These are phyloP conservation scores for Posidonia oceanica DNA, from an alignment of 116 monocot genomes.

Conservation along the genomic window DNA sequence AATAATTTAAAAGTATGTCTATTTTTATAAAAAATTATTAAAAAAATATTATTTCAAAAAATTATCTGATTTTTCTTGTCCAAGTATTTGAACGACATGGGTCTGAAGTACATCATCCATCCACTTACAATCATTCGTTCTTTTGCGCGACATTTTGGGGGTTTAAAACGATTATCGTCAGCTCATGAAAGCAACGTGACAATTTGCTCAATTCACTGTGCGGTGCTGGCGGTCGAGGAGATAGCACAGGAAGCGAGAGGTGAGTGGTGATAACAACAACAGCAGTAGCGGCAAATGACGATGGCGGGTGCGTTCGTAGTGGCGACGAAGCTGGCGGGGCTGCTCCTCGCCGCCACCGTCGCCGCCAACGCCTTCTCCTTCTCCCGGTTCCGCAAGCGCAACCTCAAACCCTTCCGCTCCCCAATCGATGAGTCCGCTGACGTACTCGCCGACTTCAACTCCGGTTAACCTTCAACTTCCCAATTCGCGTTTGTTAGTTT, in stretches of 20 bases:
- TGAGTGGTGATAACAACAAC: neutral
- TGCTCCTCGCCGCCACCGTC: slow-evolving; percentile 27
- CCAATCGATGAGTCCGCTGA: slow-evolving; percentile 70
- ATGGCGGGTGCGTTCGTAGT: slow-evolving; percentile 18
- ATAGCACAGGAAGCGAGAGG: neutral
- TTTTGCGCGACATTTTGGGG: too few relatives aligned
- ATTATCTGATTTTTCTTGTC: too few relatives aligned
- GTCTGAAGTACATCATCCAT: too few relatives aligned
- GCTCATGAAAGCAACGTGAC: neutral
- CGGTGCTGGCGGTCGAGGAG: too few relatives aligned
- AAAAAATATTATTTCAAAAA: too few relatives aligned
- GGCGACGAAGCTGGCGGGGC: slow-evolving; percentile 66
- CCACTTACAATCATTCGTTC: too few relatives aligned
- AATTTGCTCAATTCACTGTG: too few relatives aligned
- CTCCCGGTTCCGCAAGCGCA: slow-evolving; percentile 43
- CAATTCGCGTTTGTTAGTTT: too few relatives aligned
- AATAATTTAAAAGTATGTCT: too few relatives aligned
- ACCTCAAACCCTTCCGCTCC: slow-evolving; percentile 44
- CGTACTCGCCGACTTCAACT: slow-evolving; percentile 54
- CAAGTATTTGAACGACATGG: too few relatives aligned
- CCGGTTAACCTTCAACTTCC: neutral
- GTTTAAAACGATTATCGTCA: neutral
- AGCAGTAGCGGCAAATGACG: slow-evolving; percentile 15
- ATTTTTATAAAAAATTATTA: too few relatives aligned
- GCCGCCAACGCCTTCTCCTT: slow-evolving; percentile 56